Base-by-base conservation (phyloP, 768 basidiomycete species). In the Termitomyces sp. region DNA sequence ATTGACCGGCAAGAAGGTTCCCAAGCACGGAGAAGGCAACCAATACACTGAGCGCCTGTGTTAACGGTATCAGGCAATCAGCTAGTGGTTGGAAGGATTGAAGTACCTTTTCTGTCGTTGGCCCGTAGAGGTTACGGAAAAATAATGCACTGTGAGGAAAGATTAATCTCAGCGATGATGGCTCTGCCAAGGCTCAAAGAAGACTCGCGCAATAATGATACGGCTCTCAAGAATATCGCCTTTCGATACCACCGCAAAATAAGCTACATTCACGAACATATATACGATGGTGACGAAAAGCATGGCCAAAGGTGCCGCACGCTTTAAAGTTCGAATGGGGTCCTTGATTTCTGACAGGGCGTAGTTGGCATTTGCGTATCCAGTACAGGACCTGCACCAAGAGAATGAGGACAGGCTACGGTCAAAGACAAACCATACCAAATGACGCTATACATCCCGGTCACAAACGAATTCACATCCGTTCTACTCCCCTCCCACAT, bases 281-380 rank as follows among this genome's bases (percentile, higher is more conserved):
- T 91, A 91, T 5, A 85, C 76, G 0, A 78, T 60, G 0, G 81
- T 76, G n/a, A 89, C 83, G 24, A 76, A 73, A 7, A 75, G 51
- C 76, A 90, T 80, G 0, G 86, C 87, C 3, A 87, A 64, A 0
- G 88, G 87, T 1, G 85, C 86, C 0, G 88, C 90, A 10, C 79
- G 73, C 64, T 84, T 88, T 66, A 92, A 81, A 1, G 88, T 90
- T 41, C 79, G 76, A 4, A 90, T 78, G 1, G 88, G 90, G 60
- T 90, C 79, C 24, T 77, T 77, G 6, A 88, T 75, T 65, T 92
- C 88, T 4, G 86, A 87, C 5, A 91, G 73, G 0, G 83, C 85
- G 60, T 88, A 89, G 64, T 90, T 89, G 9, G 87, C 87, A 57
- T 86, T 88, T 2, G 83, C 81, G 65, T 89, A 92, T 0, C 89